Percentiles rank a stretch among this genome's conserved stretches.
Evolutionary conservation across 2,329 filamentous ascomycete genomes (phyloP).

Genomic region (Pseudogymnoascus sp.): DNA sequence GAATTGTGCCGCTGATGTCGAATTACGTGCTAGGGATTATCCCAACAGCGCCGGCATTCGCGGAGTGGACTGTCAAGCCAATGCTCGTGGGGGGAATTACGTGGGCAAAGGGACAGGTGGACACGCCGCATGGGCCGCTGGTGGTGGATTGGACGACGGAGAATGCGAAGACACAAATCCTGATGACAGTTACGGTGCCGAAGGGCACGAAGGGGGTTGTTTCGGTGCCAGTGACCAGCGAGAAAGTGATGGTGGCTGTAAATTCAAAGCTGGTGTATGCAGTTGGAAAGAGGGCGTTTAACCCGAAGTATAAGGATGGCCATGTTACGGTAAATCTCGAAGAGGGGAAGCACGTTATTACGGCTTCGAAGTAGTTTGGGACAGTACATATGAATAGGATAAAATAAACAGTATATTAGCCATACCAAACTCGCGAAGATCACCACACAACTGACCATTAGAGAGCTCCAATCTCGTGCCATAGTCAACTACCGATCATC

Average conservation of each 20-base stretch:
- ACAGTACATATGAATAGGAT: not conserved
- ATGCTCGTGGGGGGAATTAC: conserved; percentile 27
- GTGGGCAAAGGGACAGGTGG: conserved; percentile 40
- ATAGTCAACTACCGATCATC: not conserved
- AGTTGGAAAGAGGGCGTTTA: not conserved
- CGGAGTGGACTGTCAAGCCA: conserved; percentile 35
- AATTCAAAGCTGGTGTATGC: conserved; percentile 13
- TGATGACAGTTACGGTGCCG: conserved; percentile 29
- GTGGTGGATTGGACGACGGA: conserved; percentile 33
- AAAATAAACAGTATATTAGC: not conserved
- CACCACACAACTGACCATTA: not conserved
- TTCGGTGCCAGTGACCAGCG: conserved; percentile 19
- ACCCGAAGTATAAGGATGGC: conserved; percentile 12
- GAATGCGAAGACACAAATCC: conserved; percentile 19
- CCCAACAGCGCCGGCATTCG: conserved; percentile 39
- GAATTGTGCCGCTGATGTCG: conserved; percentile 40
- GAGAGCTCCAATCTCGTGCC: not conserved
- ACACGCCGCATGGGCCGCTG: conserved; percentile 35
- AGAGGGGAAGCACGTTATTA: not conserved
- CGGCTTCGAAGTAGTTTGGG: not conserved
- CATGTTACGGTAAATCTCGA: conserved; percentile 14
- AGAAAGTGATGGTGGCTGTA: conserved; percentile 15
- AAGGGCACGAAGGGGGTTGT: conserved; percentile 20
- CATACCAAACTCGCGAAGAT: not conserved
- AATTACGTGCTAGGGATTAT: conserved; percentile 41